These are phyloP conservation scores for Hypoxylon sp. DNA, from an alignment of 2,329 filamentous ascomycete genomes.

Conservation along the genomic window DNA sequence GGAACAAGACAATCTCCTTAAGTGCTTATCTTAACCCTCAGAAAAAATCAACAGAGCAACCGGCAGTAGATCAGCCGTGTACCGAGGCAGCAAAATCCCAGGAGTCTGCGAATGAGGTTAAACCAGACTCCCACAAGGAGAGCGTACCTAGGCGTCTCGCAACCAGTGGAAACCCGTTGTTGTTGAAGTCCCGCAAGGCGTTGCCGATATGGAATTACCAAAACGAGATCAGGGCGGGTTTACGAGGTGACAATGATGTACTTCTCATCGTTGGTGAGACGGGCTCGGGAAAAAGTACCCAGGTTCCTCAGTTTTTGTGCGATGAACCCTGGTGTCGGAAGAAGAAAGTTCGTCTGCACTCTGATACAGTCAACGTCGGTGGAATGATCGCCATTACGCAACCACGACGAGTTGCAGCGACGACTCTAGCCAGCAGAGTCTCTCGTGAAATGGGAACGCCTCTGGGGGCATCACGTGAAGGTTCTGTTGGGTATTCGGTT, in stretches of 20 bases:
- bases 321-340: slow-evolving; percentile 83
- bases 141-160: slow-evolving; percentile 17
- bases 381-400: slow-evolving; percentile 95
- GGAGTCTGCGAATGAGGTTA: slow-evolving; percentile 12
- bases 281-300: slow-evolving; percentile 96
- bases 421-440: slow-evolving; percentile 89
- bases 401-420: slow-evolving; percentile 92
- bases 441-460: slow-evolving; percentile 79
- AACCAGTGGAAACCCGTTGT: slow-evolving; percentile 44
- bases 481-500: slow-evolving; percentile 89
- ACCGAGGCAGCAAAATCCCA: slow-evolving; percentile 19
- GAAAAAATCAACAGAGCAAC: slow-evolving; percentile 49
- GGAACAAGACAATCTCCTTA: slow-evolving; percentile 65
- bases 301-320: slow-evolving; percentile 91
- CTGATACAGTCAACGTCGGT: slow-evolving; percentile 70
- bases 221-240: slow-evolving; percentile 75
- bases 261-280: slow-evolving; percentile 93
- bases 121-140: slow-evolving; percentile 12
- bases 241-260: slow-evolving; percentile 76
- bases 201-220: slow-evolving; percentile 87
- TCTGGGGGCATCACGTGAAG: slow-evolving; percentile 60
- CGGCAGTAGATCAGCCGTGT: slow-evolving; percentile 27
- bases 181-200: slow-evolving; percentile 68
- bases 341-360: slow-evolving; percentile 66
- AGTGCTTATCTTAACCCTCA: slow-evolving; percentile 64